A percentile compares a stretch with the other conserved stretches of the same genome.
Evolutionary conservation across 176 grass and related monocot species (phyloP).

Genomic region (Ananas comosus): DNA sequence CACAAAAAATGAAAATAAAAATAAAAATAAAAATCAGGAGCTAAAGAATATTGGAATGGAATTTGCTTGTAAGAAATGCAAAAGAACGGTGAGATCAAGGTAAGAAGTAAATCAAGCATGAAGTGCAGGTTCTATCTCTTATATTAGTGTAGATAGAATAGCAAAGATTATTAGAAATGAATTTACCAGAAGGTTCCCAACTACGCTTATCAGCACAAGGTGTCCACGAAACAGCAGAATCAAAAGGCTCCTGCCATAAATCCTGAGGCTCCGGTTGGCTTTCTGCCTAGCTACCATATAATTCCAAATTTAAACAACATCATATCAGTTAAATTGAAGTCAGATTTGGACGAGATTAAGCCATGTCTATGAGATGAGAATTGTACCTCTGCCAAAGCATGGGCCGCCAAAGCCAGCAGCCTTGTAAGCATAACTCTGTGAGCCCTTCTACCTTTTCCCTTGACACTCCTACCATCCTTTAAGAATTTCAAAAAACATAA

Average conservation of each 20-base stretch:
- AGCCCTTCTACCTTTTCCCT: conserved; percentile 28
- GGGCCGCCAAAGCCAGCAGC: conserved; percentile 60
- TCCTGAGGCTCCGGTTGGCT: conserved; percentile 59
- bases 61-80: not conserved
- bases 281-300: conserved; percentile 67
- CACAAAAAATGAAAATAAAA: conserved; percentile 1
- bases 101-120: not conserved
- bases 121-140: not conserved
- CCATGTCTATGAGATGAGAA: conserved; percentile 5
- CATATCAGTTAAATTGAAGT: conserved; percentile 1
- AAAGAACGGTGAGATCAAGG: not conserved
- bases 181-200: conserved; percentile 39
- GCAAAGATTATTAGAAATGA: not conserved
- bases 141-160: conserved; percentile 13
- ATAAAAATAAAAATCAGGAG: not conserved
- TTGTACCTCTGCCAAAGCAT: conserved; percentile 88
- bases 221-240: conserved; percentile 62
- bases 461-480: conserved; percentile 28
- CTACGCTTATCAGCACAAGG: conserved; percentile 63
- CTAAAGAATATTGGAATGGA: not conserved
- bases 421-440: conserved; percentile 63
- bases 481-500: conserved; percentile 19
- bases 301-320: conserved; percentile 1
- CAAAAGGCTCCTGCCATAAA: conserved; percentile 73
- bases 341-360: not conserved